Base-by-base conservation (phyloP, 305 asterid species). In the Coffea humblotiana region DNA sequence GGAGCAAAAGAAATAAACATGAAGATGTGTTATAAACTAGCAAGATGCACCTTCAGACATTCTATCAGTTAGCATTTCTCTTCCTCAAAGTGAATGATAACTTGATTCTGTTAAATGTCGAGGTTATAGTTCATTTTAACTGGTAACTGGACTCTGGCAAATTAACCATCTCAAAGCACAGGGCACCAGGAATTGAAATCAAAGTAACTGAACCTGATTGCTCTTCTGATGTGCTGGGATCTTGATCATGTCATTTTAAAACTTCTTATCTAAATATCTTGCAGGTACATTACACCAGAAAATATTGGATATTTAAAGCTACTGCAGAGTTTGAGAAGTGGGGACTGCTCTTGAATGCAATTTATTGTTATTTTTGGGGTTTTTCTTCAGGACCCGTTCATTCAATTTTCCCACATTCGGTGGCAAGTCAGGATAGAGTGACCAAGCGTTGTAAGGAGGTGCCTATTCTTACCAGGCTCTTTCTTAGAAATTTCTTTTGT, bases 241-340 rank as follows among this genome's bases (percentile, higher is more conserved):
- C 18, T 35, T 13, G 16, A 60, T 60, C 10, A 25, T 15, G 14
- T 4, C 56, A n/a, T 49, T 68, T 10, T 37, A n/a, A 47, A 71
- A 71, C 27, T 21, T 54, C 8, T 71, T 21, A 77, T 47, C 65
- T 64, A 72, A 45, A 72, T 77, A 60, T 2, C 75, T 40, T 87
- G 87, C 88, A 93, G 98, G 87, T 87, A 87, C 83, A 91, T 95
- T 63, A 92, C 79, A 80, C 98, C 98, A 16, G 98, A 93, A 86
- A 87, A 81, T 78, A 74, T 87, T 60, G 97, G 97, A 77, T 95
- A 95, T 84, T 85, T 92, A 80, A 87, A 89, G 87, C 88, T 95
- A 47, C 80, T 95, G 70, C 91, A 90, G 80, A 85, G 92, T 86
- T 82, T 95, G 82, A 90, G 94, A 86, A 87, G 85, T 78, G 98